Base-by-base conservation (phyloP, 192 early-diverging fungal species). In the Blastocladiella britannica region DNA sequence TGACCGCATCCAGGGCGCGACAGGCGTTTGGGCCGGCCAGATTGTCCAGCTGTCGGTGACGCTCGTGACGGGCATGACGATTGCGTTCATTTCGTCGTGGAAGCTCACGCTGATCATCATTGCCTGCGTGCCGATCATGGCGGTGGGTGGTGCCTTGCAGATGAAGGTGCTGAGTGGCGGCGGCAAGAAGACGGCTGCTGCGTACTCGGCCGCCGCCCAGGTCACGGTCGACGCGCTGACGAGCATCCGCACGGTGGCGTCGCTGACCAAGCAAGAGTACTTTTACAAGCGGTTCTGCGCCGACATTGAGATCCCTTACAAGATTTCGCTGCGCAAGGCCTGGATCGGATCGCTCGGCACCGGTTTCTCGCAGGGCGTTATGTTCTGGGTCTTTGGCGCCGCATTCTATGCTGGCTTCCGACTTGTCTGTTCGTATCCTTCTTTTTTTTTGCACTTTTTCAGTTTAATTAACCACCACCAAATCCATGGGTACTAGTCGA, bases 201-300 rank as follows among this genome's bases (percentile, higher is more conserved):
- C 83, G 0, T 87, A 91, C 69, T 83, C 87, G 60, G 62, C 72
- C 27, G 78, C 82, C 20, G 87, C 83, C 57, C 81, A 89, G 66
- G 78, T 87, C 57, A 87, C 89, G 25, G 73, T 77, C 62, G 88
- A 95, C 69, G 83, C 87, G 4, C 83, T 93, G 28, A 66, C 76
- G 22, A 82, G 85, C 56, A 84, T 95, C 26, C 85, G 87, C 52
- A 95, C 92, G 1, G 84, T 95, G 25, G 77, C 83, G 28, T 72
- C 87, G 5, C 72, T 95, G 28, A 84, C 76, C 18, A 76, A 81
- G 52, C 81, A 91, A 64, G 62, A 68, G 23, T 64, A 66, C 25
- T 93, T 96, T 62, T 77, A 80, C 56, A 57, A 67, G 20, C 69
- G 71, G 51, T 95, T 83, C 60, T 58, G 64, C 23, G 64, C 65